Evolutionary conservation across 2,329 filamentous ascomycete species (phyloP).

Genomic region (Pyrenophora seminiperda): DNA sequence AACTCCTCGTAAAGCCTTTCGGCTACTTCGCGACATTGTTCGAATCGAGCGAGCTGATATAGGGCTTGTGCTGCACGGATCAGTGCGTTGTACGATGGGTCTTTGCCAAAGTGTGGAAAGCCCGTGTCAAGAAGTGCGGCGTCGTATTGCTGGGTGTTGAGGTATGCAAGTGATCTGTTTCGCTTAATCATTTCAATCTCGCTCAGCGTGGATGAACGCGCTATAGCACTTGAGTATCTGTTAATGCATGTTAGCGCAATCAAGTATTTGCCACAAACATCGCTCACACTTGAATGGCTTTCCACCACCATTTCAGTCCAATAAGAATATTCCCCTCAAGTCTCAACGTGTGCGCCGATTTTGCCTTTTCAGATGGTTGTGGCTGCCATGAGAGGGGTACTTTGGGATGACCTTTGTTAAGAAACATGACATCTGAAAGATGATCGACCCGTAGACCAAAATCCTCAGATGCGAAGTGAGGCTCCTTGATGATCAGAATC

Average conservation of each 20-base stretch:
- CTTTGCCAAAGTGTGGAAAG: constrained; percentile 9
- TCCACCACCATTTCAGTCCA: constrained; percentile 18
- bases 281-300: constrained; percentile 20
- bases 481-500: constrained; percentile 51
- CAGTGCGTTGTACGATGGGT: constrained; percentile 48
- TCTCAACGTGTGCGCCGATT: constrained; percentile 15
- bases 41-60: constrained; percentile 50
- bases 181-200: constrained; percentile 39
- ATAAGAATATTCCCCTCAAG: constrained; percentile 18
- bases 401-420: constrained; percentile 45
- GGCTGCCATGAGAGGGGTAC: constrained; percentile 50
- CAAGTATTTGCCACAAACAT: background rate
- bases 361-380: background rate
- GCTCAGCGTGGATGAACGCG: constrained; percentile 27
- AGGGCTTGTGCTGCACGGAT: constrained; percentile 54
- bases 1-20: constrained; percentile 31
- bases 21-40: constrained; percentile 44
- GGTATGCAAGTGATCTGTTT: constrained; percentile 47
- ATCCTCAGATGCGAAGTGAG: constrained; percentile 53
- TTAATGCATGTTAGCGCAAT: constrained; percentile 43
- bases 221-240: constrained; percentile 40
- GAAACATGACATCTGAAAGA: constrained; percentile 54
- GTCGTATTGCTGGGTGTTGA: constrained; percentile 45
- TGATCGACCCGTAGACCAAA: constrained; percentile 61
- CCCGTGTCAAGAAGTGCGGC: constrained; percentile 43